Conservation (phyloP, 768 basidiomycete species). For the Kwoniella botswanensis region DNA sequence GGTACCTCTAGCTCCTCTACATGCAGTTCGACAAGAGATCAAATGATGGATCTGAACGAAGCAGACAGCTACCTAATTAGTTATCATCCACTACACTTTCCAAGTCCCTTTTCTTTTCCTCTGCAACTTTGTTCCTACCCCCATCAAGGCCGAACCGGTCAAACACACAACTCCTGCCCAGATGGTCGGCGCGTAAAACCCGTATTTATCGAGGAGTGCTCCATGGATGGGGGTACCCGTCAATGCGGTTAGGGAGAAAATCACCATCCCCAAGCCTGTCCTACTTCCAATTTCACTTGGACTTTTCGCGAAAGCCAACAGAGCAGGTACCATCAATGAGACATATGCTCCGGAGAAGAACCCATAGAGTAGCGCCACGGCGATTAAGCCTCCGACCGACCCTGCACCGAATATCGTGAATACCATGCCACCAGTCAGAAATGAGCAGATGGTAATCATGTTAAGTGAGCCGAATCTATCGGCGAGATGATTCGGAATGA, state of each 20-base stretch:
- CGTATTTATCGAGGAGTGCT: conserved; percentile 45
- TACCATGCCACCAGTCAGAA: conserved; percentile 34
- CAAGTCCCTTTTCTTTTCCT: conserved; percentile 33
- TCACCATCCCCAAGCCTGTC: conserved; percentile 45
- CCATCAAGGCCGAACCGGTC: conserved; percentile 21
- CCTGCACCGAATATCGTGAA: conserved; percentile 43
- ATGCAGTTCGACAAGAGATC: not conserved
- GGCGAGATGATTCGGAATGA: conserved; percentile 38
- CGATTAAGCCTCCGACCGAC: conserved; percentile 42
- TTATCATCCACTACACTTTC: conserved; percentile 26
- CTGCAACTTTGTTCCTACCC: conserved; percentile 2
- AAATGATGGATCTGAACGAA: not conserved
- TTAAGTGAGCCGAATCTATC: conserved; percentile 39
- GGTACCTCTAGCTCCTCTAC: no score
- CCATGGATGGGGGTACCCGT: conserved; percentile 54
- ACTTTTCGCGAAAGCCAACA: conserved; percentile 44
- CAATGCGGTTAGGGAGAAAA: conserved; percentile 43
- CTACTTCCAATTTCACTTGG: conserved; percentile 48
- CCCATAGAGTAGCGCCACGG: conserved; percentile 48
- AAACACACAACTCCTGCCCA: conserved; percentile 30
- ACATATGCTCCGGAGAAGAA: conserved; percentile 52
- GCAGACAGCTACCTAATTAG: not conserved
- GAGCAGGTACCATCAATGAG: conserved; percentile 39
- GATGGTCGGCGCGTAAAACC: conserved; percentile 40
- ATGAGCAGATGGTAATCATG: conserved; percentile 28